phyloP scores from a whole-genome alignment of 768 basidiomycete genomes.

The Coprinopsis cinerea region DNA sequence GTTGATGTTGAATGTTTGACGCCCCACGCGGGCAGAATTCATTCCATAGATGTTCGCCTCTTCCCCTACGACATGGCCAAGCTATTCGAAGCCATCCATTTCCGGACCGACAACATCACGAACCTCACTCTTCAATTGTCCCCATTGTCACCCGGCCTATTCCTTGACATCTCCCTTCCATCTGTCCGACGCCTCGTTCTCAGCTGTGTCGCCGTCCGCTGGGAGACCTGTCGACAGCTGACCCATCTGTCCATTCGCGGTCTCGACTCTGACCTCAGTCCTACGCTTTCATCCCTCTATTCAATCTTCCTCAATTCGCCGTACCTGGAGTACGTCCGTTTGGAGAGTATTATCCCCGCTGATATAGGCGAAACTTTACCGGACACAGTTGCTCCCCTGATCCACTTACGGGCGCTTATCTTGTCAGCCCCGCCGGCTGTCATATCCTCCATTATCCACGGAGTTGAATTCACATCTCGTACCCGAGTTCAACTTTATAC shows the following conservation, averaged over 20 bases:
- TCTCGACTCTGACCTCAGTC: constrained; percentile 24
- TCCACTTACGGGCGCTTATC: constrained; percentile 24
- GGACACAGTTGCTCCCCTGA: constrained; percentile 17
- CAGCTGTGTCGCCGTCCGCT: constrained; percentile 28
- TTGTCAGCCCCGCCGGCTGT: constrained; percentile 22
- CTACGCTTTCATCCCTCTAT: constrained; percentile 27
- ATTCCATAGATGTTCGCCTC: constrained; percentile 31
- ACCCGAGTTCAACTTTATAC: constrained; percentile 26
- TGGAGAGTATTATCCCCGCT: constrained; percentile 21
- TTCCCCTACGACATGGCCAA: constrained; percentile 27
- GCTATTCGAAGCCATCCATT: constrained; percentile 23
- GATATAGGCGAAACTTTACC: background rate
- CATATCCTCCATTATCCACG: constrained; percentile 22
- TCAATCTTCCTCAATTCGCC: constrained; percentile 29
- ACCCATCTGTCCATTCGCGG: constrained; percentile 30
- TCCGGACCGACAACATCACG: constrained; percentile 15
- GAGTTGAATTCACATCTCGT: constrained; percentile 16
- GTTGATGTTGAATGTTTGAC: constrained; percentile 21
- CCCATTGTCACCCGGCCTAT: constrained; percentile 21
- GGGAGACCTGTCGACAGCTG: constrained; percentile 27
- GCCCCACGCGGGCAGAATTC: constrained; percentile 24
- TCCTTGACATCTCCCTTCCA: constrained; percentile 22
- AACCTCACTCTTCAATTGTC: constrained; percentile 31
- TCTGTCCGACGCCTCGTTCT: constrained; percentile 27
- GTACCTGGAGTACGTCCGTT: constrained; percentile 24